Conservation (phyloP, 768 basidiomycete species). For the Tulasnella calospora region DNA sequence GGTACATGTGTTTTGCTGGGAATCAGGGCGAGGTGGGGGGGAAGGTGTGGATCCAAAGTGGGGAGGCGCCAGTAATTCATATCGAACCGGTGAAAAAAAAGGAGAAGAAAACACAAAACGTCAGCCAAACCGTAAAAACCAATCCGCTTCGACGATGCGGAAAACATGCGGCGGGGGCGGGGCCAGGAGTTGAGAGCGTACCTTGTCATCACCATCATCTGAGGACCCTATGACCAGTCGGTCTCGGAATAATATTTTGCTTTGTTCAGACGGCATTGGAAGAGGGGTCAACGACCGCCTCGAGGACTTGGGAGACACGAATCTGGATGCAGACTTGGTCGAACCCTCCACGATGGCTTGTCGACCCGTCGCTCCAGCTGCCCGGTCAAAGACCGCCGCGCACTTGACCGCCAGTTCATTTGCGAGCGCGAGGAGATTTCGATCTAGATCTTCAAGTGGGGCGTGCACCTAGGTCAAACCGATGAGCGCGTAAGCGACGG, state of each 20-base stretch:
- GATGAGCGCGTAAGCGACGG: neutral
- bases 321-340: neutral
- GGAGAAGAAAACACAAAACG: neutral
- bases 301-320: slow-evolving; percentile 7
- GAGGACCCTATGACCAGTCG: neutral
- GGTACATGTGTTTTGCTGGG: slow-evolving; percentile 3
- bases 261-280: neutral
- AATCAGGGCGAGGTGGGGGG: neutral
- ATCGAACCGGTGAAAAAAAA: neutral
- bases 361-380: slow-evolving; percentile 22
- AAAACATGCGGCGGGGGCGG: slow-evolving; percentile 7
- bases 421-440: slow-evolving; percentile 22
- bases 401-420: slow-evolving; percentile 18
- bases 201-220: neutral
- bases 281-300: neutral
- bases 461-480: neutral
- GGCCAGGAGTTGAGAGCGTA: slow-evolving; percentile 9
- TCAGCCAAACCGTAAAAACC: slow-evolving; percentile 6
- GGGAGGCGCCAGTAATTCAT: slow-evolving; percentile 3
- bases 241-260: neutral
- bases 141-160: neutral
- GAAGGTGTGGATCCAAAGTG: neutral
- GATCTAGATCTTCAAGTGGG: slow-evolving; percentile 20
- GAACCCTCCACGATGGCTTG: slow-evolving; percentile 13
- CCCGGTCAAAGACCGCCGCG: slow-evolving; percentile 12